Percentiles rank a stretch among this genome's conserved stretches.
These are phyloP conservation scores for Bolboschoenus planiculmis DNA, from an alignment of 176 grass and related monocot genomes.

Conservation along the genomic window DNA sequence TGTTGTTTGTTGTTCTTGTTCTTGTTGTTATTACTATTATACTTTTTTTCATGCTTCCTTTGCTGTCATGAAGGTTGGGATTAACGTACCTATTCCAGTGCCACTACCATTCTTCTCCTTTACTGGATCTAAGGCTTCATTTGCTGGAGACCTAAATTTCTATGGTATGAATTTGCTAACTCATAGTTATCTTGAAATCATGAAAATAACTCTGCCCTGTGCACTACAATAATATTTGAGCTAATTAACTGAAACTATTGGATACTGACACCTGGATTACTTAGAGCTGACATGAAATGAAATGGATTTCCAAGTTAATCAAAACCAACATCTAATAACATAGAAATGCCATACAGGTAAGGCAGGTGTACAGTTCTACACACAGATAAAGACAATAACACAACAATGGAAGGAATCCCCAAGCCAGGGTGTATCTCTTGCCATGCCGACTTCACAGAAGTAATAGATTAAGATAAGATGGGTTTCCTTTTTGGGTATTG, in stretches of 20 bases:
- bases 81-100: constrained; percentile 94
- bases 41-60: not conserved
- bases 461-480: constrained; percentile 13
- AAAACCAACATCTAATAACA: not conserved
- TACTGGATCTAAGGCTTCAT: constrained; percentile 81
- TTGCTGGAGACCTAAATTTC: constrained; percentile 95
- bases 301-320: not conserved
- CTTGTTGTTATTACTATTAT: not conserved
- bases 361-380: constrained; percentile 90
- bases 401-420: constrained; percentile 88
- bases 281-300: not conserved
- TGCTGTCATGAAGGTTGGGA: constrained; percentile 56
- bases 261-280: not conserved
- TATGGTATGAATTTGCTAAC: constrained; percentile 45
- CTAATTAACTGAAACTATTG: not conserved
- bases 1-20: not conserved
- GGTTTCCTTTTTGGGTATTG: not conserved
- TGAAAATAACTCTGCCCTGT: not conserved
- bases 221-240: not conserved
- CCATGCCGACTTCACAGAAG: constrained; percentile 90
- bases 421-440: constrained; percentile 56
- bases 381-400: constrained; percentile 90
- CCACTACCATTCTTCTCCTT: constrained; percentile 96
- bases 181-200: not conserved
- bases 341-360: constrained; percentile 55